Percentiles rank a stretch among this genome's conserved stretches.
phyloP scores from a whole-genome alignment of 495 filamentous ascomycete genomes.

The Podospora pseudocomata region DNA sequence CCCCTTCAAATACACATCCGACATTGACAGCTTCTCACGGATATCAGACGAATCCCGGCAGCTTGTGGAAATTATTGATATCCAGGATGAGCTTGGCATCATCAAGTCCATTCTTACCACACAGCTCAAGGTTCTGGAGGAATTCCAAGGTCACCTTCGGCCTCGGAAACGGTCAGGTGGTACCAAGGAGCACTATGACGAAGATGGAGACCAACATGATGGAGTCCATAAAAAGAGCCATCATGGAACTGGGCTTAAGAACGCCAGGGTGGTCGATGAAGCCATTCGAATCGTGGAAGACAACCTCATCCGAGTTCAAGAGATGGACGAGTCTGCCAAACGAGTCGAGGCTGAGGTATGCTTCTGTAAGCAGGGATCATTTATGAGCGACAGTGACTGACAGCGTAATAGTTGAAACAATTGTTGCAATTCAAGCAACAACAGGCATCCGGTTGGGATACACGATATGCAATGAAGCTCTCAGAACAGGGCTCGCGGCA shows the following conservation, averaged over 20 bases:
- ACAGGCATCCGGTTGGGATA: slow-evolving; percentile 29
- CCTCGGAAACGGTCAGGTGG: not conserved
- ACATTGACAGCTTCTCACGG: slow-evolving; percentile 19
- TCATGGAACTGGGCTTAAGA: slow-evolving; percentile 14
- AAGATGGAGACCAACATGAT: not conserved
- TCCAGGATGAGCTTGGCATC: slow-evolving; percentile 24
- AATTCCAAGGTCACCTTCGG: not conserved
- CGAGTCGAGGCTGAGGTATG: slow-evolving; percentile 18
- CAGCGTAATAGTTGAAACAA: slow-evolving; percentile 15
- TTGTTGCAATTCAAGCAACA: slow-evolving; percentile 30
- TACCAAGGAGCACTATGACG: not conserved
- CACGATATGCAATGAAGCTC: slow-evolving; percentile 20
- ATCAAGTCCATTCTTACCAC: slow-evolving; percentile 20
- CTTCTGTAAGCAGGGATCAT: not conserved
- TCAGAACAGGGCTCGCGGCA: slow-evolving; percentile 20
- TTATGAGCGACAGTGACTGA: not conserved
- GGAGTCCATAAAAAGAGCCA: slow-evolving; percentile 11
- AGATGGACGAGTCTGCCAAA: slow-evolving; percentile 17
- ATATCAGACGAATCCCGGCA: slow-evolving; percentile 4
- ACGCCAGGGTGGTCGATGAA: slow-evolving; percentile 15
- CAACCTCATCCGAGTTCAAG: slow-evolving; percentile 16
- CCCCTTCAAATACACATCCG: slow-evolving; percentile 10
- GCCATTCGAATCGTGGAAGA: slow-evolving; percentile 21
- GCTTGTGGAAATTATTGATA: slow-evolving; percentile 24
- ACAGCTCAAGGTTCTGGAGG: slow-evolving; percentile 16